These are phyloP conservation scores for Fusarium sp. DNA, from an alignment of 2,329 filamentous ascomycete genomes.

Conservation along the genomic window DNA sequence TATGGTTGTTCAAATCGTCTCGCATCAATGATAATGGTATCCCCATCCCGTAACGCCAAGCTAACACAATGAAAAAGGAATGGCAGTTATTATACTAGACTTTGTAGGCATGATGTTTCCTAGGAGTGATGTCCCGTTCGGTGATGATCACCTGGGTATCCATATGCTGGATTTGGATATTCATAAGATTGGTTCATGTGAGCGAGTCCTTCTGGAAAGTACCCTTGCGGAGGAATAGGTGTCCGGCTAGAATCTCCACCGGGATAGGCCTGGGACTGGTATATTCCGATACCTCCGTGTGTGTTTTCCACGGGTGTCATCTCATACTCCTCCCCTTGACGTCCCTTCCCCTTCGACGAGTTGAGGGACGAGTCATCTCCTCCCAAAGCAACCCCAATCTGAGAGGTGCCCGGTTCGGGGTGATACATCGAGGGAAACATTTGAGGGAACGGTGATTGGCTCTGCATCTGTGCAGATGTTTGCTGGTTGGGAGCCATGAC, in stretches of 20 bases:
- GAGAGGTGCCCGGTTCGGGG: constrained; percentile 12
- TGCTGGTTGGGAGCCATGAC: constrained; percentile 24
- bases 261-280: constrained; percentile 6
- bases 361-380: constrained; percentile 27
- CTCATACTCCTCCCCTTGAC: constrained; percentile 58
- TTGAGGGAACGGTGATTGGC: neutral
- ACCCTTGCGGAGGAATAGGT: constrained; percentile 3
- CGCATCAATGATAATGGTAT: constrained; percentile 25
- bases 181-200: constrained; percentile 3
- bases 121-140: constrained; percentile 9
- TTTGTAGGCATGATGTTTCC: neutral
- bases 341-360: constrained; percentile 28
- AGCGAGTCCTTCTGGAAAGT: constrained; percentile 14
- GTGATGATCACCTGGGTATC: constrained; percentile 8
- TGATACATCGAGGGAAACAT: constrained; percentile 15
- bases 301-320: constrained; percentile 56
- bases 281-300: constrained; percentile 37
- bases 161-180: constrained; percentile 3
- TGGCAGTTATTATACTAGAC: neutral
- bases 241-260: constrained; percentile 10
- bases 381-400: constrained; percentile 19
- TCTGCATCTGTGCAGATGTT: neutral
- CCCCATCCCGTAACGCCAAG: constrained; percentile 23
- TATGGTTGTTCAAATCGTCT: constrained; percentile 4
- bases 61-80: constrained; percentile 10